Percentiles rank a stretch among this genome's conserved stretches.
Conservation (phyloP, 2,329 filamentous ascomycete genomes). For the Fonsecaea nubica region DNA sequence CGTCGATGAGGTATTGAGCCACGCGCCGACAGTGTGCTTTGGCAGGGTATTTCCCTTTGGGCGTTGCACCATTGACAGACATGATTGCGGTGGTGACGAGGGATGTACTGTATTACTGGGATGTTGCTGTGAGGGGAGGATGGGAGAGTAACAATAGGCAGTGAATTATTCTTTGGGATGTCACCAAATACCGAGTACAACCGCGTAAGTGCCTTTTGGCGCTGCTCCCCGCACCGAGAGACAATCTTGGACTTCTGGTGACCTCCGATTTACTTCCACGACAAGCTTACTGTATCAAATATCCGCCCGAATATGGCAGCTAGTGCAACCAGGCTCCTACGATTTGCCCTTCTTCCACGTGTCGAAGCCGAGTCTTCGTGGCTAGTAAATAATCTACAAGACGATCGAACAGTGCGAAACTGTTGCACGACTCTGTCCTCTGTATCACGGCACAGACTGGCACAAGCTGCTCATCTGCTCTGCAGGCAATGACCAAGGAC, state of each 20-base stretch:
- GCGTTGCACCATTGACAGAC: conserved; percentile 38
- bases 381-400: not conserved
- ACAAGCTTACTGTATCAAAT: not conserved
- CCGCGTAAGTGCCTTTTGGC: no score
- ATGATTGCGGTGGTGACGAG: conserved; percentile 18
- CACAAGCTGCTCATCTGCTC: not conserved
- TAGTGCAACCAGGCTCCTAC: not conserved
- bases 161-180: no score
- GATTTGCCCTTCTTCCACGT: not conserved
- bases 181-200: no score
- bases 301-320: not conserved
- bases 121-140: not conserved
- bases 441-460: not conserved
- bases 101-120: not conserved
- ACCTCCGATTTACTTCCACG: not conserved
- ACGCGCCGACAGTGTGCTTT: conserved; percentile 86
- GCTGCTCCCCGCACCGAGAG: no score
- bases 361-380: not conserved
- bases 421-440: not conserved
- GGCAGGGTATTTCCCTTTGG: conserved; percentile 73
- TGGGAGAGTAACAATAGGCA: not conserved
- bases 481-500: not conserved
- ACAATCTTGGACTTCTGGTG: no score
- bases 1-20: conserved; percentile 73
- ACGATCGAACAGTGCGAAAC: not conserved